Conservation (phyloP, 768 basidiomycete species). For the Peribolospora baueri region DNA sequence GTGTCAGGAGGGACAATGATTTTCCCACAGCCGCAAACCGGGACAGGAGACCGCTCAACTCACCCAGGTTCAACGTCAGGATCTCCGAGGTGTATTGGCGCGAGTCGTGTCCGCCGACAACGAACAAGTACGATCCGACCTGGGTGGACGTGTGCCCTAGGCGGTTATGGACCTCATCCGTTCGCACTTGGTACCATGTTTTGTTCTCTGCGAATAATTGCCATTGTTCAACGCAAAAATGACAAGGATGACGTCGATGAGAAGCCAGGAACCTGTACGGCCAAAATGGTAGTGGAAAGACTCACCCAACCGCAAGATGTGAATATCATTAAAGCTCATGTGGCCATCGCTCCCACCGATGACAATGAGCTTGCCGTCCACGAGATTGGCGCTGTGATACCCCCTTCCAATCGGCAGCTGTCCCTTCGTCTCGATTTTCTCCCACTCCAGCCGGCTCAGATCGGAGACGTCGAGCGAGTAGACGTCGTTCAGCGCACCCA, state of each 20-base stretch:
- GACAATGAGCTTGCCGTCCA: constrained; percentile 63
- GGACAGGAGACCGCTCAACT: constrained; percentile 1
- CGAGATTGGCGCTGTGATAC: constrained; percentile 73
- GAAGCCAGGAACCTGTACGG: neutral
- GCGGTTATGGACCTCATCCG: constrained; percentile 15
- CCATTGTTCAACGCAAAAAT: neutral
- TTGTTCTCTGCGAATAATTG: constrained; percentile 21
- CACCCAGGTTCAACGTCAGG: constrained; percentile 67
- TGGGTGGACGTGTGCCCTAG: constrained; percentile 50
- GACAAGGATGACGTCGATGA: neutral
- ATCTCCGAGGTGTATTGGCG: constrained; percentile 42
- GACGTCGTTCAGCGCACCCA: constrained; percentile 67
- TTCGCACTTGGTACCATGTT: constrained; percentile 20
- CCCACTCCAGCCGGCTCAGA: neutral
- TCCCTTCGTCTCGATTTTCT: constrained; percentile 30
- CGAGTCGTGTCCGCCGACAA: constrained; percentile 72
- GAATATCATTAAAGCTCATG: constrained; percentile 68
- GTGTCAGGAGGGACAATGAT: constrained; percentile 23
- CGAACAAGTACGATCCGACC: constrained; percentile 74
- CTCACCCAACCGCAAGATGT: constrained; percentile 63
- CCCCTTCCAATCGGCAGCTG: constrained; percentile 33
- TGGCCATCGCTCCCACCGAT: constrained; percentile 78
- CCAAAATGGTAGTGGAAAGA: constrained; percentile 2
- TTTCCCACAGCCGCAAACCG: too few species aligned
- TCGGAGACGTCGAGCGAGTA: constrained; percentile 48